Conservation (phyloP, 371 early-diverging fungal genomes). For the Rhizopus sp. region DNA sequence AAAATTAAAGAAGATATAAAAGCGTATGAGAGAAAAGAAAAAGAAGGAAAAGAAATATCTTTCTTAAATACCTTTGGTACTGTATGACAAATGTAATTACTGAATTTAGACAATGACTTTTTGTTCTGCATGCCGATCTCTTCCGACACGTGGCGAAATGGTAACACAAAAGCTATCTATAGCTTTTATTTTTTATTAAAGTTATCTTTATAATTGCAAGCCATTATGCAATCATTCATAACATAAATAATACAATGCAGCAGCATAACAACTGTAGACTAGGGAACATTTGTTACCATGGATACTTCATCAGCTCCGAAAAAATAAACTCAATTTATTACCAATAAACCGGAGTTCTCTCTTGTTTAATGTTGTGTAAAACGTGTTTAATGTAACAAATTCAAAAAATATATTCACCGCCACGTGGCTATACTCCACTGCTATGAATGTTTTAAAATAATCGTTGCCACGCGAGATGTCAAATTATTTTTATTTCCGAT, state of each 20-base stretch:
- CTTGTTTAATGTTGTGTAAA: neutral
- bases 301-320: neutral
- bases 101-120: constrained; percentile 3
- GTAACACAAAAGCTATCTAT: neutral
- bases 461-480: neutral
- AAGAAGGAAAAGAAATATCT: neutral
- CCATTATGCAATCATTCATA: neutral
- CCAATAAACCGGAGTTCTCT: constrained; percentile 8
- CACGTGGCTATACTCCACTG: constrained; percentile 6
- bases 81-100: neutral
- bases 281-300: no score
- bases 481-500: neutral
- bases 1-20: neutral
- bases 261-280: neutral
- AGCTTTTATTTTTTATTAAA: neutral
- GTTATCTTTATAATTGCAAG: neutral
- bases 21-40: constrained; percentile 1
- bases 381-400: constrained; percentile 20
- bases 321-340: neutral
- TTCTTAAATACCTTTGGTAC: neutral
- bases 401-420: neutral
- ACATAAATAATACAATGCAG: neutral
- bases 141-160: constrained; percentile 23
- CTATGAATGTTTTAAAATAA: neutral
- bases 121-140: constrained; percentile 2